Base-by-base conservation (phyloP, 805 yeast species). In the Zygosaccharomyces pseudorouxii region DNA sequence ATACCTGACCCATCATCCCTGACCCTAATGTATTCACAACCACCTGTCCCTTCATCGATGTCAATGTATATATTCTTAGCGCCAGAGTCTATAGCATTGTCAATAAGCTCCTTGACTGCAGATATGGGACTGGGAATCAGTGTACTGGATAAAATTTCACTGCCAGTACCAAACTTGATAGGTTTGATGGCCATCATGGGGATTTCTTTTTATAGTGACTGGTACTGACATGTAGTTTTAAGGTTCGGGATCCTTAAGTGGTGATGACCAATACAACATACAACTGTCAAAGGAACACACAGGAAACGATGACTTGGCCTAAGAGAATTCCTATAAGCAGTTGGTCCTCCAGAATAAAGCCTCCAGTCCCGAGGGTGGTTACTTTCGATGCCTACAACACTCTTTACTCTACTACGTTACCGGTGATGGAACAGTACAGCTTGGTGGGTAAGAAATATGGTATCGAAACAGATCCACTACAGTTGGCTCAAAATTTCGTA, bases 361-460 rank as follows among this genome's bases (percentile, higher is more conserved):
- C 51, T 9, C 38, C 42, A n/a, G 29, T 42, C 11, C 81, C 83
- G 5, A 69, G 67, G 35, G 60, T 82, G 3, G 64, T 84, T 0
- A 79, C 89, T 0, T 74, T 84, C 47, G 92, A 84, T 63, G 86
- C 83, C 0, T 84, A 81, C 65, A 81, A 79, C 38, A 84, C 90
- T 0, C 62, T 84, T 7, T 83, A 81, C 59, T 68, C 77, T 0
- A 85, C 89, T 2, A 71, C 69, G 16, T 65, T 66, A 25, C 78
- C 86, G 0, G 76, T 84, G 0, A 64, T 77, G 36, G 64, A 68
- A n/a, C 82, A 77, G 52, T 84, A 84, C 57, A 68, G 73, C 38
- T 61, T 67, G 2, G 73, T 81, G 4, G 80, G 80, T 0, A 45
- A 58, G 5, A 70, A 70, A 39, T 73, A 73, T 59, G 81, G 81